Evolutionary conservation across 257 asterid genomes (phyloP).

Genomic region (Agastache rugosa): DNA sequence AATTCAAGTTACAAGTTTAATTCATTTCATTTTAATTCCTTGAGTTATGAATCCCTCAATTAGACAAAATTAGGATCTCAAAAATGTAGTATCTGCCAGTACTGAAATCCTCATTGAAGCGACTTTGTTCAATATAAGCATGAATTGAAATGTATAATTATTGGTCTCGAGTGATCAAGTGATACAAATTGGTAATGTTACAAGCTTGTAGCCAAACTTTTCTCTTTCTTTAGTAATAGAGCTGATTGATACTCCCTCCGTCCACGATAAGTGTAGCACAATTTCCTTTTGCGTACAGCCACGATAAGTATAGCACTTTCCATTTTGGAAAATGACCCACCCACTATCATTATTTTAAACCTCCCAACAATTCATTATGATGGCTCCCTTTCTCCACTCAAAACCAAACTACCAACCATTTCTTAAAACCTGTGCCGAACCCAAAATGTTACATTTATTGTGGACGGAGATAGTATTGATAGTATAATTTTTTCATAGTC

Average conservation of each 20-base stretch:
- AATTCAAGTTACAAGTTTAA: background rate
- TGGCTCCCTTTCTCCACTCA: no score
- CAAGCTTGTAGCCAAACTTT: constrained; percentile 1
- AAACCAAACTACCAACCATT: no score
- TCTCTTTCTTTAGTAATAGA: background rate
- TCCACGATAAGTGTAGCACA: no score
- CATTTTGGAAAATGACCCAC: no score
- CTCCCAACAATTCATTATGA: no score
- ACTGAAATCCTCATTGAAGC: background rate
- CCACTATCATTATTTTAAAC: no score
- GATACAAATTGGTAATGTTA: background rate
- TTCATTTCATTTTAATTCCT: background rate
- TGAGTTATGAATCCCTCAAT: background rate
- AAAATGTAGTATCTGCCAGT: background rate
- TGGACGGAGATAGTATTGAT: no score
- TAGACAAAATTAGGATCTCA: background rate
- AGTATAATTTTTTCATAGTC: background rate
- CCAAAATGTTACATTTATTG: no score
- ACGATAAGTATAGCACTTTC: no score
- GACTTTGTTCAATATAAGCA: constrained; percentile 12
- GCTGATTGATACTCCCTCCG: background rate
- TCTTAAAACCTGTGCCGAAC: no score
- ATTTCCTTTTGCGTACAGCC: no score
- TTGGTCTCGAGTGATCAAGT: background rate
- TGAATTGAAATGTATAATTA: background rate